These are phyloP conservation scores for Pugionium dolabratum DNA, from an alignment of 345 rosid genomes.

Conservation along the genomic window DNA sequence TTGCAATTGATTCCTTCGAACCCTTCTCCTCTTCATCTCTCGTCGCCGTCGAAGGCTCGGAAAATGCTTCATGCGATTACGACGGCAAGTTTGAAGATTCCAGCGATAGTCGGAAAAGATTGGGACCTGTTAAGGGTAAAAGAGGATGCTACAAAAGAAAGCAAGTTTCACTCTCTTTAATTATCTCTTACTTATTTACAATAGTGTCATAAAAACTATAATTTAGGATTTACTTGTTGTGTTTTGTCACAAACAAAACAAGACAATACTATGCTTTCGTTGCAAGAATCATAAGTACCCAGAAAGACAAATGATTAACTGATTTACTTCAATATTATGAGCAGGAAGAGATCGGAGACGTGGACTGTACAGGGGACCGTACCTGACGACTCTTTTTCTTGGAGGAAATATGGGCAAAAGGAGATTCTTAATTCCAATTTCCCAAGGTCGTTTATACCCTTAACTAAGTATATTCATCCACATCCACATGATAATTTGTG, in stretches of 20 bases:
- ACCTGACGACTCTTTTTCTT: conserved; percentile 57
- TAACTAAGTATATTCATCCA: not conserved
- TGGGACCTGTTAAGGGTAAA: conserved; percentile 44
- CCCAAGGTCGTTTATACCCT: conserved; percentile 58
- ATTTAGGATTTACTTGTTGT: not conserved
- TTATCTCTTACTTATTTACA: not conserved
- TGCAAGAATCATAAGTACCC: conserved; percentile 1
- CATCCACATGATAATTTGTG: not conserved
- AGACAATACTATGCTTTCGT: not conserved
- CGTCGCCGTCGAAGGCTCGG: conserved; percentile 28
- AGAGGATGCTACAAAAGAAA: conserved; percentile 87
- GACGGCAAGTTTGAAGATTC: conserved; percentile 56
- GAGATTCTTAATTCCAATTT: conserved; percentile 59
- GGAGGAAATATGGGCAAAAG: conserved; percentile 97
- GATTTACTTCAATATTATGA: conserved; percentile 3
- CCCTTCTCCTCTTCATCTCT: conserved; percentile 29
- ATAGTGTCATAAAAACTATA: too few relatives aligned
- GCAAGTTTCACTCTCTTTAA: conserved; percentile 40
- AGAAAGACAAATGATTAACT: not conserved
- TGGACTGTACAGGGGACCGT: conserved; percentile 40
- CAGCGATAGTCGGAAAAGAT: conserved; percentile 55
- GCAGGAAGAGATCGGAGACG: conserved; percentile 56
- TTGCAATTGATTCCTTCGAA: conserved; percentile 27
- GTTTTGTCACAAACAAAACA: not conserved
- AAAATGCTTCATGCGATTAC: conserved; percentile 40